phyloP scores from a whole-genome alignment of 2,329 filamentous ascomycete genomes.

The Neonectria hederae region DNA sequence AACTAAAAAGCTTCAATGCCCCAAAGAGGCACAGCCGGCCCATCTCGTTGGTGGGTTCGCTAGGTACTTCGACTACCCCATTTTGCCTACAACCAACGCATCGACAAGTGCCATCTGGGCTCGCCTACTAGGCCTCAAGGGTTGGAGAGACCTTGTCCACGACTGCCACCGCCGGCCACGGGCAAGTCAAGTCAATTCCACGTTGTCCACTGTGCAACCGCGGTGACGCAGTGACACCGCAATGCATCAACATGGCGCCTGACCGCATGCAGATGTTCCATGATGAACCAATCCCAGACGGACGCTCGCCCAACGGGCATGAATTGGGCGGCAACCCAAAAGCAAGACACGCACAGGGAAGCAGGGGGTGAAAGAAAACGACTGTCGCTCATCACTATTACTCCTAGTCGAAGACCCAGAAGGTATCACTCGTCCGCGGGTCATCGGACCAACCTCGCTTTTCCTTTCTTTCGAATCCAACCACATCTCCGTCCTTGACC shows the following conservation, averaged over 20 bases:
- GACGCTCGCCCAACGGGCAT: conserved; percentile 32
- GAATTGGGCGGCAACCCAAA: conserved; percentile 34
- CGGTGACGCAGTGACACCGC: conserved; percentile 20
- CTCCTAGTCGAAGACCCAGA: conserved; percentile 14
- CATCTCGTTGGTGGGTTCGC: conserved; percentile 40
- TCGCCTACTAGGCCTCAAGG: not conserved
- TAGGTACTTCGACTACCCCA: conserved; percentile 36
- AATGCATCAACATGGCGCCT: conserved; percentile 35
- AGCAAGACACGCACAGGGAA: conserved; percentile 21
- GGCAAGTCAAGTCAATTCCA: conserved; percentile 12
- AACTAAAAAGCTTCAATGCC: conserved; percentile 49
- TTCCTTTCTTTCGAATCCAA: conserved; percentile 18
- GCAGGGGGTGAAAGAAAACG: conserved; percentile 22
- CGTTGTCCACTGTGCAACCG: conserved; percentile 24
- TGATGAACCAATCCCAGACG: conserved; percentile 29
- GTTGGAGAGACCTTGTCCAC: conserved; percentile 13
- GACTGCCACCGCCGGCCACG: not conserved
- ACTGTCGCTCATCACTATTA: conserved; percentile 19
- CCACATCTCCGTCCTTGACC: conserved; percentile 20
- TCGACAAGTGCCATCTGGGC: conserved; percentile 20
- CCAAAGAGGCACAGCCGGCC: conserved; percentile 46
- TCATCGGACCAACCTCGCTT: conserved; percentile 28
- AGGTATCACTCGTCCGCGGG: conserved; percentile 23
- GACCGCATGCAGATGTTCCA: conserved; percentile 36
- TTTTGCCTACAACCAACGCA: conserved; percentile 30